phyloP scores from a whole-genome alignment of 139 green algal species.

The Haematococcus lacustris region DNA sequence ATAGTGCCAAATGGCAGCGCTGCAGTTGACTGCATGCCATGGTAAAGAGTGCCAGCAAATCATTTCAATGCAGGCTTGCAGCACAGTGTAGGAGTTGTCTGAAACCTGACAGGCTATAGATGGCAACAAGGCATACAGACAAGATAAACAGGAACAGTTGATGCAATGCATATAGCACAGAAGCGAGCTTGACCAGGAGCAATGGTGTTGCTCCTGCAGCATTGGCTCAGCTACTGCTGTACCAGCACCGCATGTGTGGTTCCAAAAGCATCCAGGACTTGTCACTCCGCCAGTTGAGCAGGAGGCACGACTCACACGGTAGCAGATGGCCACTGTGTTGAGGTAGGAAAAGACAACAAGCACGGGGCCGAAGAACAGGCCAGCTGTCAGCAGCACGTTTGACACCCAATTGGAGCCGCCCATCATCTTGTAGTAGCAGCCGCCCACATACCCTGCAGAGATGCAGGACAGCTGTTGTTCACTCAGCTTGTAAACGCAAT shows the following conservation, averaged over 20 bases:
- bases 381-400: slow-evolving; percentile 66
- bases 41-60: no score
- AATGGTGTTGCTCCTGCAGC: no score
- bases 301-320: slow-evolving; percentile 7
- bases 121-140: neutral
- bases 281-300: neutral
- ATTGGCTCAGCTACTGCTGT: neutral
- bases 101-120: no score
- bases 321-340: slow-evolving; percentile 63
- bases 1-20: slow-evolving; percentile 81
- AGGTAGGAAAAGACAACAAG: slow-evolving; percentile 73
- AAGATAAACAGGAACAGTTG: neutral
- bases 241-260: neutral
- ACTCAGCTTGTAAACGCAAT: no score
- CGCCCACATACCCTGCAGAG: slow-evolving; percentile 79
- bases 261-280: neutral
- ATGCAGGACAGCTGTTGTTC: no score
- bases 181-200: no score
- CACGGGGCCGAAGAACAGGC: slow-evolving; percentile 74
- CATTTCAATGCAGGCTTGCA: no score
- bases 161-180: neutral
- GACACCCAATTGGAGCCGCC: slow-evolving; percentile 70
- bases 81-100: no score
- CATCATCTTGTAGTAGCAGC: slow-evolving; percentile 81
- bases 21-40: slow-evolving; percentile 49